phyloP scores from a whole-genome alignment of 2,329 filamentous ascomycete genomes.

The Diaporthe vexans region DNA sequence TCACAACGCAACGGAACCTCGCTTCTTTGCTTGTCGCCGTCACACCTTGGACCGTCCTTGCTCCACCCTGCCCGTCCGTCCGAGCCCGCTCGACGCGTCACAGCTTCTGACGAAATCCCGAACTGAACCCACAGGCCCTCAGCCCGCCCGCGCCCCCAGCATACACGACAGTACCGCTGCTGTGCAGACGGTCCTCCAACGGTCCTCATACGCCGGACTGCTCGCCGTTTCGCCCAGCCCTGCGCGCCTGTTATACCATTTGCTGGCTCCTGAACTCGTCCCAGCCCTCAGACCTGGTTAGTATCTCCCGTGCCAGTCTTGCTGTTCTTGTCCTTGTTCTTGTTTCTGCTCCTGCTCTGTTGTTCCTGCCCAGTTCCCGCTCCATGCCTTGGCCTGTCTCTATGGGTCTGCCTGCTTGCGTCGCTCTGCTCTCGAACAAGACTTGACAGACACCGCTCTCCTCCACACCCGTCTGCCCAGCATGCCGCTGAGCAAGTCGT shows the following conservation, averaged over 20 bases:
- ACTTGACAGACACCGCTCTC: slow-evolving; percentile 18
- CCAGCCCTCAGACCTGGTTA: slow-evolving; percentile 12
- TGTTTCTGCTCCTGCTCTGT: neutral
- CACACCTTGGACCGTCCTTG: slow-evolving; percentile 33
- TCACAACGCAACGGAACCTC: slow-evolving; percentile 30
- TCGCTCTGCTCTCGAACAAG: slow-evolving; percentile 16
- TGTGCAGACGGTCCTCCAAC: slow-evolving; percentile 28
- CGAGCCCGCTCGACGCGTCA: slow-evolving; percentile 30
- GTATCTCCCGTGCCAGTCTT: neutral
- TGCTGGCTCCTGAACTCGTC: slow-evolving; percentile 24
- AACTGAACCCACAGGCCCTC: slow-evolving; percentile 28
- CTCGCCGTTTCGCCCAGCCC: slow-evolving; percentile 28
- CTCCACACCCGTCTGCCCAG: slow-evolving; percentile 31
- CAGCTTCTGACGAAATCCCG: slow-evolving; percentile 35
- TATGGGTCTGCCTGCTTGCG: slow-evolving; percentile 9
- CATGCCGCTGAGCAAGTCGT: slow-evolving; percentile 43
- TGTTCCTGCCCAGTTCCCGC: slow-evolving; percentile 13
- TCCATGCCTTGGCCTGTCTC: slow-evolving; percentile 11
- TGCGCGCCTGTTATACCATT: slow-evolving; percentile 25
- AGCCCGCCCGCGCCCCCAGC: neutral
- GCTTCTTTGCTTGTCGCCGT: slow-evolving; percentile 30
- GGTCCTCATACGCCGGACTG: slow-evolving; percentile 15
- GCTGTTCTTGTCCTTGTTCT: neutral
- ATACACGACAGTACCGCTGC: neutral
- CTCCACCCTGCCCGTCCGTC: slow-evolving; percentile 34